Evolutionary conservation across 805 yeast species (phyloP).

Genomic region (Yarrowia phangngaensis): DNA sequence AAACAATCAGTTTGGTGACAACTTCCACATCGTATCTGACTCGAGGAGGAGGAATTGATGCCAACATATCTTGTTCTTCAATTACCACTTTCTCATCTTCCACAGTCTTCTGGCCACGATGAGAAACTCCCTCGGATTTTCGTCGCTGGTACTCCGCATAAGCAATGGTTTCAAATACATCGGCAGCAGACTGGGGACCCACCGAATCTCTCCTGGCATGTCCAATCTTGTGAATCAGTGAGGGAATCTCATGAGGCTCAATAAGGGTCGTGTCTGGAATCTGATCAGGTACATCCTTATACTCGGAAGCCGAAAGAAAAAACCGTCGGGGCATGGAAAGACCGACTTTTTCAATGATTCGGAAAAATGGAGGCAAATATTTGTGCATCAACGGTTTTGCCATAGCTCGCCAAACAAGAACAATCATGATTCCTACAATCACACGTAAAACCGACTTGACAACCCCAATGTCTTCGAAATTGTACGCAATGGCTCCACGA

Average conservation of each 20-base stretch:
- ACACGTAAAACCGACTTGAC: constrained; percentile 47
- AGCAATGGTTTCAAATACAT: constrained; percentile 42
- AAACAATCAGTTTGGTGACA: constrained; percentile 69
- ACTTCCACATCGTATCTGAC: constrained; percentile 69
- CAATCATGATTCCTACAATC: constrained; percentile 55
- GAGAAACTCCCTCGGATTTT: constrained; percentile 12
- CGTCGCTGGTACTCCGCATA: constrained; percentile 35
- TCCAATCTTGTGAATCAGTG: constrained; percentile 35
- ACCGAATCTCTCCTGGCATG: constrained; percentile 40
- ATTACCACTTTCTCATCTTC: constrained; percentile 12
- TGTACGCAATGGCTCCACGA: constrained; percentile 31
- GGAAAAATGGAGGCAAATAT: constrained; percentile 58
- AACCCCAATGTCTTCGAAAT: constrained; percentile 28
- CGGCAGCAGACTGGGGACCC: constrained; percentile 45
- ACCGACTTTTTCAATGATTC: constrained; percentile 40
- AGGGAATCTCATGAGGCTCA: constrained; percentile 37
- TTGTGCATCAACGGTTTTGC: constrained; percentile 64
- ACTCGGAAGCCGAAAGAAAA: constrained; percentile 41
- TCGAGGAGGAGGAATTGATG: constrained; percentile 38
- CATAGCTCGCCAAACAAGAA: constrained; percentile 68
- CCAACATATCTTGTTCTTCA: constrained; percentile 31
- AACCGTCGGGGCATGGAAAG: constrained; percentile 42
- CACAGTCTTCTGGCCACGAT: neutral
- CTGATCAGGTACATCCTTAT: constrained; percentile 38
- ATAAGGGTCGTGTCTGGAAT: constrained; percentile 39